A percentile compares a stretch with the other conserved stretches of the same genome.
These are phyloP conservation scores for Colletotrichum sp. DNA, from an alignment of 2,329 filamentous ascomycete species.

Conservation along the genomic window DNA sequence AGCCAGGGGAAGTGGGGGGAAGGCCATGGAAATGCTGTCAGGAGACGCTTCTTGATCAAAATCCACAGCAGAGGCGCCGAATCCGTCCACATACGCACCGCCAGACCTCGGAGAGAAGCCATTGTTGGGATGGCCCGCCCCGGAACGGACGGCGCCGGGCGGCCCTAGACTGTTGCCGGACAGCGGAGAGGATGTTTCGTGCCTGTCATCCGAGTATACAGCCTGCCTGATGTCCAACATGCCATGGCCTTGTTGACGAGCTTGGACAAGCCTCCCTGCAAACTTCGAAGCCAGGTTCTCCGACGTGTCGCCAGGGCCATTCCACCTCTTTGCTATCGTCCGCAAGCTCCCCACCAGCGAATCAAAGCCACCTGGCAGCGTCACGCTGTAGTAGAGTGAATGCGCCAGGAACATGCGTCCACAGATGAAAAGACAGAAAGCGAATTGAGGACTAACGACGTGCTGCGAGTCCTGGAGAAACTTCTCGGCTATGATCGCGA, in stretches of 20 bases:
- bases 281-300: slow-evolving; percentile 40
- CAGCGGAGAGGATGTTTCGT: not conserved
- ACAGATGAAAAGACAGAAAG: slow-evolving; percentile 42
- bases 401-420: slow-evolving; percentile 38
- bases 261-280: slow-evolving; percentile 31
- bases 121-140: not conserved
- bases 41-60: slow-evolving; percentile 17
- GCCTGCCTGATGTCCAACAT: slow-evolving; percentile 36
- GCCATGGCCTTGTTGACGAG: slow-evolving; percentile 28
- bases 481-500: slow-evolving; percentile 39
- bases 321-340: slow-evolving; percentile 42
- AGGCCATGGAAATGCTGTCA: slow-evolving; percentile 33
- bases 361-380: slow-evolving; percentile 34
- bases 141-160: not conserved
- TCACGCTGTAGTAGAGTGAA: slow-evolving; percentile 32
- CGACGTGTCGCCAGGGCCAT: slow-evolving; percentile 26
- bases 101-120: not conserved
- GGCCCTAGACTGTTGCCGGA: not conserved
- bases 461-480: slow-evolving; percentile 37
- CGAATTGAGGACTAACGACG: slow-evolving; percentile 38
- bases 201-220: slow-evolving; percentile 33
- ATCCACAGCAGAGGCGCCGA: not conserved
- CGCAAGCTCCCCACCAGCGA: slow-evolving; percentile 35
- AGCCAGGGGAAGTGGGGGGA: slow-evolving; percentile 34
- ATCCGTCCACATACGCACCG: not conserved